phyloP scores from a whole-genome alignment of 441 rosid genomes.

The Macaranga tanarius region DNA sequence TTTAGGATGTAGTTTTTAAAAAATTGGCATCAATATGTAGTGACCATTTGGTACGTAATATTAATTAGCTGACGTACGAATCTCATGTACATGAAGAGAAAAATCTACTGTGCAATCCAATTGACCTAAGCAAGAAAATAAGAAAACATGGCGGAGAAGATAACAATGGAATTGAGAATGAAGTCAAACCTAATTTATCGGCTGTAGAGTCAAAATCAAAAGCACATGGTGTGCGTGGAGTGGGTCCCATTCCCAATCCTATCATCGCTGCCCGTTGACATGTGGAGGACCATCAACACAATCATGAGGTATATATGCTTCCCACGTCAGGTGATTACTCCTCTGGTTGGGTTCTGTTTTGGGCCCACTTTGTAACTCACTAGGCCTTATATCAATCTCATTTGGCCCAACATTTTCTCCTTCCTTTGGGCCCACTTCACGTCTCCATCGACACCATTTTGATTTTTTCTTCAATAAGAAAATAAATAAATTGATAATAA shows the following conservation, averaged over 20 bases:
- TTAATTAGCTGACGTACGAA: no score
- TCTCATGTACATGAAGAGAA: no score
- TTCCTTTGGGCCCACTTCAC: constrained; percentile 35
- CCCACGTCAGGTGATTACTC: constrained; percentile 33
- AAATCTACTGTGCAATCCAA: background rate
- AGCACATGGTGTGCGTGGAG: constrained; percentile 29
- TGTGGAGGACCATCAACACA: constrained; percentile 4
- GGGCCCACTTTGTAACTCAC: constrained; percentile 33
- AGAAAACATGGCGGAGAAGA: background rate
- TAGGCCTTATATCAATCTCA: constrained; percentile 19
- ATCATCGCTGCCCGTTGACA: constrained; percentile 14
- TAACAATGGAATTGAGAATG: background rate
- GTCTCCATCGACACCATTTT: constrained; percentile 1
- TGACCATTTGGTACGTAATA: no score
- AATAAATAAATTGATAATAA: no score
- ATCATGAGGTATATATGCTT: constrained; percentile 26
- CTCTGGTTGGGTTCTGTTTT: constrained; percentile 19
- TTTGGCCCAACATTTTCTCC: constrained; percentile 21
- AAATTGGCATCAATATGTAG: no score
- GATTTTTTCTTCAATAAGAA: background rate
- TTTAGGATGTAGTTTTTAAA: no score
- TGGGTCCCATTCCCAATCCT: constrained; percentile 1
- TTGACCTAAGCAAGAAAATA: background rate
- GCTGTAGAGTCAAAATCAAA: constrained; percentile 26
- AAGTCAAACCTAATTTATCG: constrained; percentile 9